Percentiles rank a stretch among this genome's conserved stretches.
Evolutionary conservation across 2,329 filamentous ascomycete genomes (phyloP).

Genomic region (Diaporthe sp.): DNA sequence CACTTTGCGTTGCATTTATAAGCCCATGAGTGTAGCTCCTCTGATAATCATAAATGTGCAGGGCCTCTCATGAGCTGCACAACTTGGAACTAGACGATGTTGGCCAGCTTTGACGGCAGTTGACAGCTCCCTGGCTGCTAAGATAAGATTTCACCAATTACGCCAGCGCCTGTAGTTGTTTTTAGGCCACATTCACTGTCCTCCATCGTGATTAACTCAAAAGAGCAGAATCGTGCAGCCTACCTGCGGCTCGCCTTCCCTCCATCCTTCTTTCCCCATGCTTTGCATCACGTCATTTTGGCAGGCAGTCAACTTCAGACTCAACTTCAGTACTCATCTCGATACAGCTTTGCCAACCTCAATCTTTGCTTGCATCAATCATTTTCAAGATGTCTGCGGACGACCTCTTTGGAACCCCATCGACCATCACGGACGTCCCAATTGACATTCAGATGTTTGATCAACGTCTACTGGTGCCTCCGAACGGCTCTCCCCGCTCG

Average conservation of each 20-base stretch:
- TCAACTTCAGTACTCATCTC: background rate
- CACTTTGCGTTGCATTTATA: background rate
- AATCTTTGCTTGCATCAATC: background rate
- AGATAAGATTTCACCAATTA: no score
- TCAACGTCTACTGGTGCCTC: no score
- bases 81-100: no score
- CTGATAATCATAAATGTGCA: background rate
- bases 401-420: background rate
- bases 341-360: no score
- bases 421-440: no score
- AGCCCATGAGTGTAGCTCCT: background rate
- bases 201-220: no score
- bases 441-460: no score
- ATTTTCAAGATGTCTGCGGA: background rate
- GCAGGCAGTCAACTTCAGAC: background rate
- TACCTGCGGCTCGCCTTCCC: background rate
- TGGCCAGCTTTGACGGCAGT: background rate
- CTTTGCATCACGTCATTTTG: background rate
- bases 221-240: no score
- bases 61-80: background rate
- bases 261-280: no score
- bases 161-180: background rate
- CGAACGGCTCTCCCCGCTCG: background rate
- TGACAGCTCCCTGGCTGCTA: no score
- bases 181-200: background rate